Base-by-base conservation (phyloP, 164 flowering plant genomes). In the Dillenia suffruticosa region DNA sequence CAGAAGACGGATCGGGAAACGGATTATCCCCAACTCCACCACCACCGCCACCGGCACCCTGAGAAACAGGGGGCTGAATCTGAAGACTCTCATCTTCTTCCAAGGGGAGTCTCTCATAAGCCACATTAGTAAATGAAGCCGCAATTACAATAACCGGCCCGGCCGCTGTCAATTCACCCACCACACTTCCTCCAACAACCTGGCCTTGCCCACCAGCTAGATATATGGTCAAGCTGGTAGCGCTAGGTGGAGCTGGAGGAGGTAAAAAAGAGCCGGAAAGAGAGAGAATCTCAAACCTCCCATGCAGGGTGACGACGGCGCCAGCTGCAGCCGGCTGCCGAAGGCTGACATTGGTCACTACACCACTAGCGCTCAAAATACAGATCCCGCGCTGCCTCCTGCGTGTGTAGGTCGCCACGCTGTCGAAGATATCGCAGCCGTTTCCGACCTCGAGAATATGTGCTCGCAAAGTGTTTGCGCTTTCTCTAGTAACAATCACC, bases 241-340 rank as follows among this genome's bases (percentile, higher is more conserved):
- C 97, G 1, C 97, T 94, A 0, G 97, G 94, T 4, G 97, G 97
- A 1, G 97, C 97, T 0, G 97, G 97, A 1, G 97, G 94, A 0
- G 97, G 97, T 61, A 90, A 64, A 57, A 90, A 90, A 9, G 97
- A 90, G 6, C 97, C 97, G 0, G 94, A 77, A 5, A 90, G 69
- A 1, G 97, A 90, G 6, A 90, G 62, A 56, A 90, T 90, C 81
- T 90, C 97, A 64, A 88, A 90, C 57, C 87, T 66, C 0, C 97
- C 97, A 14, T 84, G 92, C 26, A 90, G 80, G 1, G 92, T 83
- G 0, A 88, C 85, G 1, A 84, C 64, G 5, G 94, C 72, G 10
- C 92, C 92, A 0, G 84, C 79, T 1, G 84, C 82, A 0, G 84
- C 74, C 16, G 88, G 90, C 72, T 81, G 95, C 58, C 88, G 68